A percentile compares a stretch with the other conserved stretches of the same genome.
Conservation (phyloP, 768 basidiomycete species). For the Cantharellus anzutake region DNA sequence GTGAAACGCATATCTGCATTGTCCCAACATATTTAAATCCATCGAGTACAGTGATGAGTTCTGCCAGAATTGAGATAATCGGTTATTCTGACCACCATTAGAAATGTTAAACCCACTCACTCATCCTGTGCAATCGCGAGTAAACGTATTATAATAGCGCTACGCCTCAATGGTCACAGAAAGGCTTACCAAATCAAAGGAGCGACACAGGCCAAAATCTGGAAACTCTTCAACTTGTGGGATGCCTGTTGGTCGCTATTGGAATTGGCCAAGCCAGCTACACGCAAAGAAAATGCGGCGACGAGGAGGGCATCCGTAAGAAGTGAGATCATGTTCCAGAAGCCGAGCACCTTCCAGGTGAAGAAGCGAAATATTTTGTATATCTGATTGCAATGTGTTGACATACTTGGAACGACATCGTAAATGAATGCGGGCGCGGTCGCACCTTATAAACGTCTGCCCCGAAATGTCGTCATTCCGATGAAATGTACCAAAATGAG, state of each 20-base stretch:
- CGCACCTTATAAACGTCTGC: slow-evolving; percentile 38
- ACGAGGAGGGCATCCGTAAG: slow-evolving; percentile 56
- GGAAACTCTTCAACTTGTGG: slow-evolving; percentile 47
- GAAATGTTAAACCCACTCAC: slow-evolving; percentile 24
- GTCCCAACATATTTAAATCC: slow-evolving; percentile 80
- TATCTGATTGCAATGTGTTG: slow-evolving; percentile 25
- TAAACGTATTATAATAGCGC: too few species aligned
- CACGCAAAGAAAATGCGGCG: slow-evolving; percentile 53
- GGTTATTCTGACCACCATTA: not conserved
- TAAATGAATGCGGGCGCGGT: not conserved
- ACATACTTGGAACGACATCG: not conserved
- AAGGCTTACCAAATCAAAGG: slow-evolving; percentile 8
- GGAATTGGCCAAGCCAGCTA: slow-evolving; percentile 28
- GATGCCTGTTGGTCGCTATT: slow-evolving; percentile 2
- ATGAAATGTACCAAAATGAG: not conserved
- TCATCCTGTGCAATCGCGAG: slow-evolving; percentile 39
- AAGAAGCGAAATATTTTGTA: slow-evolving; percentile 54
- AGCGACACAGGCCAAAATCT: slow-evolving; percentile 19
- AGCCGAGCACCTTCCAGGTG: slow-evolving; percentile 63
- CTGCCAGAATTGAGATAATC: slow-evolving; percentile 19
- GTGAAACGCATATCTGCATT: slow-evolving; percentile 81
- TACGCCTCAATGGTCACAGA: not conserved
- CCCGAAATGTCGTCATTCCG: not conserved
- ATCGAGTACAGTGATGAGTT: slow-evolving; percentile 63
- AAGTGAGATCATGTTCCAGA: slow-evolving; percentile 56